A percentile compares a stretch with the other conserved stretches of the same genome.
phyloP scores from a whole-genome alignment of 2,329 filamentous ascomycete genomes.

The Botrytis porri region DNA sequence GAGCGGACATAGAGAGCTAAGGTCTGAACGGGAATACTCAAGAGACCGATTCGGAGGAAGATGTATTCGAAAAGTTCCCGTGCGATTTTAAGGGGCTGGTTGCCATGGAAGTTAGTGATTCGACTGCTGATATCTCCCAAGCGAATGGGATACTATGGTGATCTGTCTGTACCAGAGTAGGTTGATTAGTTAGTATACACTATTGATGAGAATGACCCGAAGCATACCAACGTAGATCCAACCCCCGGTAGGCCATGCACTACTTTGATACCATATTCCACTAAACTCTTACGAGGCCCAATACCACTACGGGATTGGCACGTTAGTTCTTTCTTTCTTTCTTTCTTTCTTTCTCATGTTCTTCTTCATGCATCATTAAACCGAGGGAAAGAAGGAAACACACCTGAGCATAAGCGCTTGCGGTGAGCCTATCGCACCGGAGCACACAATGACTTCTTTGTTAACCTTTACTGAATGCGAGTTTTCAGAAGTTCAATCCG shows the following conservation, averaged over 20 bases:
- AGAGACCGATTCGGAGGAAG: conserved; percentile 13
- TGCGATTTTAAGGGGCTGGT: neutral
- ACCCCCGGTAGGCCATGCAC: conserved; percentile 18
- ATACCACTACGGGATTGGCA: conserved; percentile 14
- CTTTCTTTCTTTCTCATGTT: fast-evolving
- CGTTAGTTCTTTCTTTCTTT: neutral
- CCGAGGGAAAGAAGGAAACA: neutral
- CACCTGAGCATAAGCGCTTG: conserved; percentile 23
- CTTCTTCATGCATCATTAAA: neutral
- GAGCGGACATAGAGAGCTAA: conserved; percentile 16
- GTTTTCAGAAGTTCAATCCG: neutral
- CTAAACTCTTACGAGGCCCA: conserved; percentile 12
- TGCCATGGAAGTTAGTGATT: conserved; percentile 12
- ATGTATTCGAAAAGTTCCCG: conserved; percentile 20
- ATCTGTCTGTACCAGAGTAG: conserved; percentile 1
- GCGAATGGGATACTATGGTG: conserved; percentile 17
- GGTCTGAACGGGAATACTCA: conserved; percentile 13
- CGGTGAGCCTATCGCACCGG: conserved; percentile 18
- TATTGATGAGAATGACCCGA: neutral
- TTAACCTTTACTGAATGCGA: conserved; percentile 9
- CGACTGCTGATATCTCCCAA: conserved; percentile 17
- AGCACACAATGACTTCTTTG: conserved; percentile 21
- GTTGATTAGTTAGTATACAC: neutral
- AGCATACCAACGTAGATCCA: conserved; percentile 15
- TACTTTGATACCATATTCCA: conserved; percentile 16